Conservation (phyloP, 2,329 filamentous ascomycete species). For the Ceratocystiopsis sp. region DNA sequence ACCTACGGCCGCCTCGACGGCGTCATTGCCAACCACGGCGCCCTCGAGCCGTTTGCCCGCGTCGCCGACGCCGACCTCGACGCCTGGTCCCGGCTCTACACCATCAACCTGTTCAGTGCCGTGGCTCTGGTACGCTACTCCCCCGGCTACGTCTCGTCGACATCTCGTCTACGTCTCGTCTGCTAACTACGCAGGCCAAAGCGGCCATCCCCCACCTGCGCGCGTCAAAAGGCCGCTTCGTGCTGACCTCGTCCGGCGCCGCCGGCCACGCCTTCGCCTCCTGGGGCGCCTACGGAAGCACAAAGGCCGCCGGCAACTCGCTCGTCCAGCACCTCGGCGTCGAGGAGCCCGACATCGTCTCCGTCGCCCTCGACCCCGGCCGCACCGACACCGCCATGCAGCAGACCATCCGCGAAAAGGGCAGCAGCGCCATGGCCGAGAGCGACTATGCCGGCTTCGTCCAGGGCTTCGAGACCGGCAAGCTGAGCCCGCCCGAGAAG, state of each 20-base stretch:
- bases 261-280: conserved; percentile 45
- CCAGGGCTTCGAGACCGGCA: conserved; percentile 50
- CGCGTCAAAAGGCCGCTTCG: conserved; percentile 48
- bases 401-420: conserved; percentile 52
- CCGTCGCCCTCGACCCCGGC: conserved; percentile 59
- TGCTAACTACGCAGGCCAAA: conserved; percentile 36
- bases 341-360: conserved; percentile 63
- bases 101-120: conserved; percentile 76
- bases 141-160: not conserved
- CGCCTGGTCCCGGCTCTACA: conserved; percentile 60
- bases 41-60: conserved; percentile 56
- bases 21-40: conserved; percentile 76
- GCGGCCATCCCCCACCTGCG: conserved; percentile 54
- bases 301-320: conserved; percentile 73
- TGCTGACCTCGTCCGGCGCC: conserved; percentile 71
- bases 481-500: conserved; percentile 63
- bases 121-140: conserved; percentile 49
- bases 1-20: conserved; percentile 62
- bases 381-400: conserved; percentile 87
- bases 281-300: conserved; percentile 70
- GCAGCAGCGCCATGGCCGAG: conserved; percentile 30
- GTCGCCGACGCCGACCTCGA: conserved; percentile 50
- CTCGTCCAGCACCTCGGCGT: conserved; percentile 52
- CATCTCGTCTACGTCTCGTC: conserved; percentile 12
- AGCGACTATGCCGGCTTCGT: conserved; percentile 51